Percentiles rank a stretch among this genome's conserved stretches.
Conservation (phyloP, 2,329 filamentous ascomycete species). For the Fusarium longipes region DNA sequence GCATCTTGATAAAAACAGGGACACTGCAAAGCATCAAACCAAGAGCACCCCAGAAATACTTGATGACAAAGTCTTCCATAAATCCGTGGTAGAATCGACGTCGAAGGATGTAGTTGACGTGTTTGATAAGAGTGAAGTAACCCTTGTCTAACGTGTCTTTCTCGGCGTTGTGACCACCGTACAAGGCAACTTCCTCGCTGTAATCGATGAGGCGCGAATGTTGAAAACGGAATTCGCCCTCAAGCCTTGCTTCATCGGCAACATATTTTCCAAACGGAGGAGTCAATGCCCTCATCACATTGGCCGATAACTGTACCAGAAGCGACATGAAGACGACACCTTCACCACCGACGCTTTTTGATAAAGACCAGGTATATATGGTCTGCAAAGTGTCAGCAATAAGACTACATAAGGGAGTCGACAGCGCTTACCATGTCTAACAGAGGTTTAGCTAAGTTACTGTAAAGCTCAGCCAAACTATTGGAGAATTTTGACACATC, state of each 20-base stretch:
- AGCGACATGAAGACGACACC: constrained; percentile 95
- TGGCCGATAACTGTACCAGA: constrained; percentile 91
- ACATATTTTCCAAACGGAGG: constrained; percentile 98
- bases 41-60: constrained; percentile 98
- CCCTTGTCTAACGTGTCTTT: constrained; percentile 98
- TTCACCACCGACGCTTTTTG: constrained; percentile 94
- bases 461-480: constrained; percentile 93
- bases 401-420: too few relatives aligned
- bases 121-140: constrained; percentile 98
- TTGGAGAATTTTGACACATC: constrained; percentile 98
- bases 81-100: constrained; percentile 96
- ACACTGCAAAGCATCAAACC: constrained; percentile 92
- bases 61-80: constrained; percentile 99
- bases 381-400: constrained; percentile 57
- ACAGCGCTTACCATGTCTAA: constrained; percentile 79
- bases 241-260: constrained; percentile 91
- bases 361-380: constrained; percentile 95
- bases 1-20: constrained; percentile 94
- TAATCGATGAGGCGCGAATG: constrained; percentile 96
- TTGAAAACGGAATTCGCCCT: constrained; percentile 96
- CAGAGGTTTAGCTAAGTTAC: constrained; percentile 93
- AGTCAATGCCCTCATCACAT: constrained; percentile 91
- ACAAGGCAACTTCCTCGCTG: constrained; percentile 93
- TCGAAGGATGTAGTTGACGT: constrained; percentile 94
- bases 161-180: constrained; percentile 90